Evolutionary conservation across 768 basidiomycete genomes (phyloP).

Genomic region (Termitomyces sp.): DNA sequence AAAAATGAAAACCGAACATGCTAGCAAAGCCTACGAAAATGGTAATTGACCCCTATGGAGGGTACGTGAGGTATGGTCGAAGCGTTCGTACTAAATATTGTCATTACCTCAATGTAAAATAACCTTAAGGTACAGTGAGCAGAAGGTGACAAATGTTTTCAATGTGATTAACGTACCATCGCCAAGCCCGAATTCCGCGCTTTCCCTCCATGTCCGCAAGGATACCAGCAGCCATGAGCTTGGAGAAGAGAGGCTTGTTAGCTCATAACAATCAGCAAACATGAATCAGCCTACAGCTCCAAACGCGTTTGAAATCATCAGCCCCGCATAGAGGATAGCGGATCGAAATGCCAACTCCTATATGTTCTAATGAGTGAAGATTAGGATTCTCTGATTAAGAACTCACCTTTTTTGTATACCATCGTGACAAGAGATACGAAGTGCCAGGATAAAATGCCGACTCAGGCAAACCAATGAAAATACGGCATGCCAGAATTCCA

Average conservation of each 20-base stretch:
- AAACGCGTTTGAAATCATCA: slow-evolving; percentile 64
- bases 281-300: slow-evolving; percentile 42
- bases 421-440: slow-evolving; percentile 43
- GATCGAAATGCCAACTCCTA: slow-evolving; percentile 65
- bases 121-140: slow-evolving; percentile 35
- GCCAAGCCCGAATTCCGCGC: slow-evolving; percentile 64
- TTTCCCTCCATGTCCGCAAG: slow-evolving; percentile 64
- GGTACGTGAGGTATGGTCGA: neutral
- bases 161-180: slow-evolving; percentile 40
- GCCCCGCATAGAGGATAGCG: slow-evolving; percentile 54
- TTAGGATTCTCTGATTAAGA: neutral
- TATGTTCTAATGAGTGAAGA: neutral
- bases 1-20: slow-evolving; percentile 33
- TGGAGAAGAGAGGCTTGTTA: neutral
- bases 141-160: neutral
- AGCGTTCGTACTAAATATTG: neutral
- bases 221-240: slow-evolving; percentile 74
- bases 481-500: slow-evolving; percentile 53
- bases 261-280: neutral
- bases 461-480: slow-evolving; percentile 64
- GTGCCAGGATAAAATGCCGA: slow-evolving; percentile 66
- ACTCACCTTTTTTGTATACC: slow-evolving; percentile 55
- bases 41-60: slow-evolving; percentile 55
- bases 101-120: slow-evolving; percentile 63
- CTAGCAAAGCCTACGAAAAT: slow-evolving; percentile 53